A percentile compares a stretch with the other conserved stretches of the same genome.
phyloP scores from a whole-genome alignment of 257 asterid genomes.

The Schizonepeta tenuifolia region DNA sequence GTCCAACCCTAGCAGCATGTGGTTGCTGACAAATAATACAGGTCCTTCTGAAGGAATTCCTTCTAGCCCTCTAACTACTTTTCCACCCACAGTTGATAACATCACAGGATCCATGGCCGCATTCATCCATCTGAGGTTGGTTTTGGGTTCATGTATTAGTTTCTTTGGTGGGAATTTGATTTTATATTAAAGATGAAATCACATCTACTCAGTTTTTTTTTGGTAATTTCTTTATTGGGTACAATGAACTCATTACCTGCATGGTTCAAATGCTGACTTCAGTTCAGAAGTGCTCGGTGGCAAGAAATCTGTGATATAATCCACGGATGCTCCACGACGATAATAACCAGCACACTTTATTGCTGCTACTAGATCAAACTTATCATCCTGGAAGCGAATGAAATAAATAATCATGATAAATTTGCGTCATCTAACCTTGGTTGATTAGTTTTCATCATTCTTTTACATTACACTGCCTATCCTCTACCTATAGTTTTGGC shows the following conservation, averaged over 20 bases:
- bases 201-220: no score
- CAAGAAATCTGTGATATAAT: constrained; percentile 52
- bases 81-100: constrained; percentile 18
- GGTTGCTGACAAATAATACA: constrained; percentile 22
- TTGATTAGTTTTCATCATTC: background rate
- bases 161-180: background rate
- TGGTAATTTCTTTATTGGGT: no score
- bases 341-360: constrained; percentile 50
- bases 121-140: constrained; percentile 31
- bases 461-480: background rate
- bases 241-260: no score
- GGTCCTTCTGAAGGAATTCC: constrained; percentile 36
- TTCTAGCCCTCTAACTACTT: constrained; percentile 20
- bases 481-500: no score
- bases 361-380: constrained; percentile 50
- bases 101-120: constrained; percentile 25
- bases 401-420: background rate
- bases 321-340: constrained; percentile 48
- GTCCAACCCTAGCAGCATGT: constrained; percentile 26
- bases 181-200: background rate
- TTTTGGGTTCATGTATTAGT: constrained; percentile 6
- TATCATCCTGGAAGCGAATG: constrained; percentile 45
- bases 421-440: background rate
- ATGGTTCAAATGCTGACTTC: constrained; percentile 38
- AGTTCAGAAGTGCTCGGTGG: constrained; percentile 53